These are phyloP conservation scores for Fraxinus quadrangulata DNA, from an alignment of 257 asterid species.

Conservation along the genomic window DNA sequence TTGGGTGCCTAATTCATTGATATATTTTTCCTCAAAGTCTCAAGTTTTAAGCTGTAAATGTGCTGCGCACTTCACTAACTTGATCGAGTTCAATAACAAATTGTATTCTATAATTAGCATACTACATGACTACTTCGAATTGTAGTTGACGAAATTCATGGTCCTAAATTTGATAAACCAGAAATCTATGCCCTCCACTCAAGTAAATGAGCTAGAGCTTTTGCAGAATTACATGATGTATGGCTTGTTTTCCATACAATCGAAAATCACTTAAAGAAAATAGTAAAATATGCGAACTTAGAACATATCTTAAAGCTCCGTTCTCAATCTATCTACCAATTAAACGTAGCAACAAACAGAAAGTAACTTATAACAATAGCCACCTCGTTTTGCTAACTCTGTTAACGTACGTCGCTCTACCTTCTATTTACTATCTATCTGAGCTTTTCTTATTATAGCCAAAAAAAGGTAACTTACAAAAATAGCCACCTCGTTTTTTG, in stretches of 20 bases:
- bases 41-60: neutral
- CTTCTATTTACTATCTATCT: too few species aligned
- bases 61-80: neutral
- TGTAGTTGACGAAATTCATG: neutral
- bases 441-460: neutral
- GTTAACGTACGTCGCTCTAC: too few species aligned
- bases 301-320: neutral
- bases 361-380: too few species aligned
- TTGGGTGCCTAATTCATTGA: constrained; percentile 10
- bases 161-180: neutral
- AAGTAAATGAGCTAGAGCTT: neutral
- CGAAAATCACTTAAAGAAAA: neutral
- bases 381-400: too few species aligned
- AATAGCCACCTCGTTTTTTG: neutral
- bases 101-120: neutral
- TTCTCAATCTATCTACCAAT: neutral
- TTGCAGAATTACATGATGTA: neutral
- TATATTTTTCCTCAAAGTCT: neutral
- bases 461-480: neutral
- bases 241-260: neutral
- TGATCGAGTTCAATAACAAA: neutral
- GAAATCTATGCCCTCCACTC: neutral
- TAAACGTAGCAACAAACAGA: neutral
- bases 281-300: neutral
- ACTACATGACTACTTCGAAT: neutral